Percentiles rank a stretch among this genome's conserved stretches.
Conservation (phyloP, 441 rosid genomes). For the Erodium texanum region DNA sequence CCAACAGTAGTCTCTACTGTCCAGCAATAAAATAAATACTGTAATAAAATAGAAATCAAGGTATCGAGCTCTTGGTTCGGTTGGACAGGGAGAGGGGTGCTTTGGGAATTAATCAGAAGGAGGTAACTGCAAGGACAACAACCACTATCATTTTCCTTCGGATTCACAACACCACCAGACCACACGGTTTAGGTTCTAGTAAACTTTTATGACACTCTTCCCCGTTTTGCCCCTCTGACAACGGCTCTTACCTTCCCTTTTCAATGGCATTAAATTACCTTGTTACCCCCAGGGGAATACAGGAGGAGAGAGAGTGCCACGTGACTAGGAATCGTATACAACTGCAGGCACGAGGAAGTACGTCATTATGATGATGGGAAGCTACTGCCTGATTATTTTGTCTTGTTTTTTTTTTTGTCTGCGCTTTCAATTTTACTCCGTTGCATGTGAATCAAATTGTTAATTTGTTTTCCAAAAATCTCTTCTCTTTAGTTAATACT, state of each 20-base stretch:
- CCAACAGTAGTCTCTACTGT: background rate
- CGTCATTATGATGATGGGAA: background rate
- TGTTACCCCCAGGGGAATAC: background rate
- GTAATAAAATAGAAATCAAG: background rate
- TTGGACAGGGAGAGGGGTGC: background rate
- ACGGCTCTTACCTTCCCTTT: slow-evolving; percentile 4
- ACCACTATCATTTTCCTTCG: slow-evolving; percentile 5
- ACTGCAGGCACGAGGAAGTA: background rate
- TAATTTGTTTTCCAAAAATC: no score
- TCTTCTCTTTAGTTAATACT: no score
- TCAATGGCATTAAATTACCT: background rate
- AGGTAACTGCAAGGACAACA: background rate
- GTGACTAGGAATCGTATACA: background rate
- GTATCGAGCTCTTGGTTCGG: background rate
- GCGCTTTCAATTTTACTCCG: no score
- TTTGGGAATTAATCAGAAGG: background rate
- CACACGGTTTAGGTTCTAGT: background rate
- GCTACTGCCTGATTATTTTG: no score
- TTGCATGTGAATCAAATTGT: no score
- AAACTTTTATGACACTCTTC: background rate
- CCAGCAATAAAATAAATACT: background rate
- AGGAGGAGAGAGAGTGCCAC: background rate
- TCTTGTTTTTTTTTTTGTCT: no score
- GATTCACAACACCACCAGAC: slow-evolving; percentile 2
- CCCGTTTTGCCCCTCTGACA: slow-evolving; percentile 6